Conservation (phyloP, 2,329 filamentous ascomycete species). For the Aspergillaceae sp. region DNA sequence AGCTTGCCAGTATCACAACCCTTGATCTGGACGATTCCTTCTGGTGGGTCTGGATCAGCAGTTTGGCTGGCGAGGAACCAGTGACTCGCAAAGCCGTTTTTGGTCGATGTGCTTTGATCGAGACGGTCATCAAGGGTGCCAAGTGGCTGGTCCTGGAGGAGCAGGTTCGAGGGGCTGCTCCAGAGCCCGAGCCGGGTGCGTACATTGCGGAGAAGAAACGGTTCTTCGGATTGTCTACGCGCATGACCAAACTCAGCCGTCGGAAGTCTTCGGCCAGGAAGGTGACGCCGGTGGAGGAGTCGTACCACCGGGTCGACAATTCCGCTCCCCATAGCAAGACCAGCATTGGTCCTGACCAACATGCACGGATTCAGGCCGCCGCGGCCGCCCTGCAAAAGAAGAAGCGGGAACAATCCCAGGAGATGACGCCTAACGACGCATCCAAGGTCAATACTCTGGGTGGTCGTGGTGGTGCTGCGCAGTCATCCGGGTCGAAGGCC, state of each 20-base stretch:
- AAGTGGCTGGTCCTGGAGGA: slow-evolving; percentile 95
- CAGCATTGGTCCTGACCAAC: slow-evolving; percentile 81
- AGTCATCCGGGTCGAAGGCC: slow-evolving; percentile 55
- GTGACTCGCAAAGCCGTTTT: slow-evolving; percentile 81
- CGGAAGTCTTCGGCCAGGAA: slow-evolving; percentile 64
- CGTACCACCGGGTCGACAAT: slow-evolving; percentile 43
- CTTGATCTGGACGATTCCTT: slow-evolving; percentile 91
- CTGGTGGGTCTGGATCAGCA: slow-evolving; percentile 99
- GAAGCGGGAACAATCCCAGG: slow-evolving; percentile 51
- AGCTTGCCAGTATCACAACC: slow-evolving; percentile 81
- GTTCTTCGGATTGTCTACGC: slow-evolving; percentile 74
- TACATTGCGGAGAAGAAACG: slow-evolving; percentile 95
- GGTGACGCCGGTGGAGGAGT: slow-evolving; percentile 40
- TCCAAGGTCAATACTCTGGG: slow-evolving; percentile 48
- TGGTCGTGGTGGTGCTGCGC: slow-evolving; percentile 31
- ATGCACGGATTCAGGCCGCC: slow-evolving; percentile 85
- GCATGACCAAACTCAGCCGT: slow-evolving; percentile 58
- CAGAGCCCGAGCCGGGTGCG: slow-evolving; percentile 72
- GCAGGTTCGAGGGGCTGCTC: slow-evolving; percentile 84
- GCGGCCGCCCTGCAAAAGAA: slow-evolving; percentile 72
- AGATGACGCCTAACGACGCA: slow-evolving; percentile 32
- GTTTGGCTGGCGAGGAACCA: slow-evolving; percentile 84
- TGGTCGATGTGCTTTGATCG: slow-evolving; percentile 82
- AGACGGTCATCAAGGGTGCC: slow-evolving; percentile 71
- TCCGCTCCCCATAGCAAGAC: slow-evolving; percentile 60